Percentiles rank a stretch among this genome's conserved stretches.
phyloP scores from a whole-genome alignment of 768 basidiomycete species.

The Suillus tomentosus region DNA sequence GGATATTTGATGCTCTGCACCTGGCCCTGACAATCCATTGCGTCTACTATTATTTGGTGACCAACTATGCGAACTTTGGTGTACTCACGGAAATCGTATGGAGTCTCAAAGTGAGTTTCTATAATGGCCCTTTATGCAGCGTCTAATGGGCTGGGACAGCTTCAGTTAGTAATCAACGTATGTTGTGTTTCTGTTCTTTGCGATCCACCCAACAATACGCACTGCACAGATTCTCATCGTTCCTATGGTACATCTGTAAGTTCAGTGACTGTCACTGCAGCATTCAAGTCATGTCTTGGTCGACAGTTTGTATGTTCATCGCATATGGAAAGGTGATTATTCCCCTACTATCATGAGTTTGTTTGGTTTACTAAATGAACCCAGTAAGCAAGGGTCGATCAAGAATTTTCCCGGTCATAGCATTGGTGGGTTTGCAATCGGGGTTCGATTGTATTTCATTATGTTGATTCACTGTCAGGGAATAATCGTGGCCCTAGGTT shows the following conservation, averaged over 20 bases:
- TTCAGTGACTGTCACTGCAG: background rate
- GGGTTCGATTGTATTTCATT: background rate
- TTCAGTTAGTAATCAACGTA: background rate
- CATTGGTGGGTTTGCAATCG: background rate
- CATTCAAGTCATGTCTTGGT: background rate
- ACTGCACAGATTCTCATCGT: background rate
- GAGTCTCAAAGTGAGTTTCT: constrained; percentile 15
- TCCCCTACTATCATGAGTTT: background rate
- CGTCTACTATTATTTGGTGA: constrained; percentile 40
- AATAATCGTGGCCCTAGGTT: background rate
- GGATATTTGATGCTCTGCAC: constrained; percentile 39
- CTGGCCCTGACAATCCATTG: constrained; percentile 36
- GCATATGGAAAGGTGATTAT: background rate
- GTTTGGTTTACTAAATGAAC: background rate
- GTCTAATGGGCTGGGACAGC: background rate
- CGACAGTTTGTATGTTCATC: background rate
- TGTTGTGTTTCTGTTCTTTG: background rate
- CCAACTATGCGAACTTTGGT: constrained; percentile 34
- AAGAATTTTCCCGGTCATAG: background rate
- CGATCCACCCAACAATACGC: background rate
- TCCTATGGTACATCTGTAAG: background rate
- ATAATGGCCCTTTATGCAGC: background rate
- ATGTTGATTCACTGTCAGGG: background rate
- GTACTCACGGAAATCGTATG: constrained; percentile 33
- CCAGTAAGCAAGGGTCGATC: background rate